phyloP scores from a whole-genome alignment of 2,329 filamentous ascomycete genomes.

The Ophiostoma sp. region DNA sequence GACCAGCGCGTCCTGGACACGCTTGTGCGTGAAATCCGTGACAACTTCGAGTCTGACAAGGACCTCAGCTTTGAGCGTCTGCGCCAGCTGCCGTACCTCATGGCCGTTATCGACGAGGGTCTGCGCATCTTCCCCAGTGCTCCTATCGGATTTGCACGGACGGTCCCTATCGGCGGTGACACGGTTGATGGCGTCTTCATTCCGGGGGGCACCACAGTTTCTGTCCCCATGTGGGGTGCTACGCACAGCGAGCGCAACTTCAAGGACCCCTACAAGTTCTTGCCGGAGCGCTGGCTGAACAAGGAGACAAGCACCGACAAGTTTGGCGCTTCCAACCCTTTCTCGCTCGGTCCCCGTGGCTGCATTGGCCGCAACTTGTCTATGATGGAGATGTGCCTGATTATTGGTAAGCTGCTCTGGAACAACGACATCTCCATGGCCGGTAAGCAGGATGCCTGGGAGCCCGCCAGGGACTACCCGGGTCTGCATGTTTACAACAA shows the following conservation, averaged over 20 bases:
- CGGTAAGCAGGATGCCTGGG: constrained; percentile 12
- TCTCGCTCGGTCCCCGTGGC: constrained; percentile 15
- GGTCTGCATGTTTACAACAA: constrained; percentile 19
- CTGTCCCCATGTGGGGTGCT: constrained; percentile 32
- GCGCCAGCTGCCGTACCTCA: constrained; percentile 26
- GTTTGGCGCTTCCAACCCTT: constrained; percentile 7
- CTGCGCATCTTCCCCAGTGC: constrained; percentile 24
- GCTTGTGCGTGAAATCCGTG: constrained; percentile 35
- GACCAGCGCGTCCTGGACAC: constrained; percentile 32
- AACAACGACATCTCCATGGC: constrained; percentile 14
- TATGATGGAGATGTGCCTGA: constrained; percentile 15
- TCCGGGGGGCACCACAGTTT: constrained; percentile 42
- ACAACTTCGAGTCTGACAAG: constrained; percentile 31
- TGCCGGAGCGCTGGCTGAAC: constrained; percentile 36
- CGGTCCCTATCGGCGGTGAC: constrained; percentile 1
- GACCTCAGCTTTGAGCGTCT: constrained; percentile 33
- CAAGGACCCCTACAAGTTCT: constrained; percentile 34
- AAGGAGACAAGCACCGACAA: background rate
- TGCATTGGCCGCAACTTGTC: constrained; percentile 16
- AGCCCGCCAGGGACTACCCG: constrained; percentile 1
- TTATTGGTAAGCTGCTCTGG: constrained; percentile 21
- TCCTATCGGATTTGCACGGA: constrained; percentile 6
- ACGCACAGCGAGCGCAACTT: constrained; percentile 36
- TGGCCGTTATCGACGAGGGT: constrained; percentile 28
- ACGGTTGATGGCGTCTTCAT: constrained; percentile 4